phyloP scores from a whole-genome alignment of 257 asterid species.

The Parsonsia alboflavescens region DNA sequence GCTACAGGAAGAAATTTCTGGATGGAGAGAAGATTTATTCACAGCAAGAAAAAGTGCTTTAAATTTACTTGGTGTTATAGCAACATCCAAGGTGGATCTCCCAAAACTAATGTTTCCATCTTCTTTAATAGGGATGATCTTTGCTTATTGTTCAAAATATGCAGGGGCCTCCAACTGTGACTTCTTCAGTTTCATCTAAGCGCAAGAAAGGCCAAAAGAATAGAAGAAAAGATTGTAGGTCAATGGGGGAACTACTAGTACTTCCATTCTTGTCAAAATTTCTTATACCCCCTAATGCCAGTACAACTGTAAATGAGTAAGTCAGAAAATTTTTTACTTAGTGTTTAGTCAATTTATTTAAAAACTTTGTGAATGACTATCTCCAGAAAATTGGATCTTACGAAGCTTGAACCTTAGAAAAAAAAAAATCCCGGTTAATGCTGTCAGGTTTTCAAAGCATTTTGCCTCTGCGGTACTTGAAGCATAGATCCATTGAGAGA shows the following conservation, averaged over 20 bases:
- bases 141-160: constrained; percentile 8
- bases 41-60: constrained; percentile 47
- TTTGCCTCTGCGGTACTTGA: not conserved
- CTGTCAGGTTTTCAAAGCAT: not conserved
- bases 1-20: constrained; percentile 37
- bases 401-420: not conserved
- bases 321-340: constrained; percentile 10
- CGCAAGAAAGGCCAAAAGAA: constrained; percentile 43
- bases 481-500: not conserved
- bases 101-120: not conserved
- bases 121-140: constrained; percentile 9
- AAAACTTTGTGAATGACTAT: not conserved
- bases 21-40: constrained; percentile 39
- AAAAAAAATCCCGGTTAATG: not conserved
- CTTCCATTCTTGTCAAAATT: constrained; percentile 42
- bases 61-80: constrained; percentile 40
- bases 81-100: constrained; percentile 31
- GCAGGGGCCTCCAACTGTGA: constrained; percentile 38
- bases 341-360: too few species aligned
- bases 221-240: constrained; percentile 29
- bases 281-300: constrained; percentile 25
- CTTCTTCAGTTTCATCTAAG: constrained; percentile 32
- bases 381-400: not conserved
- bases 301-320: constrained; percentile 30
- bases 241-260: constrained; percentile 39